phyloP scores from a whole-genome alignment of 2,329 filamentous ascomycete genomes.

The Cladosporium halotolerans region DNA sequence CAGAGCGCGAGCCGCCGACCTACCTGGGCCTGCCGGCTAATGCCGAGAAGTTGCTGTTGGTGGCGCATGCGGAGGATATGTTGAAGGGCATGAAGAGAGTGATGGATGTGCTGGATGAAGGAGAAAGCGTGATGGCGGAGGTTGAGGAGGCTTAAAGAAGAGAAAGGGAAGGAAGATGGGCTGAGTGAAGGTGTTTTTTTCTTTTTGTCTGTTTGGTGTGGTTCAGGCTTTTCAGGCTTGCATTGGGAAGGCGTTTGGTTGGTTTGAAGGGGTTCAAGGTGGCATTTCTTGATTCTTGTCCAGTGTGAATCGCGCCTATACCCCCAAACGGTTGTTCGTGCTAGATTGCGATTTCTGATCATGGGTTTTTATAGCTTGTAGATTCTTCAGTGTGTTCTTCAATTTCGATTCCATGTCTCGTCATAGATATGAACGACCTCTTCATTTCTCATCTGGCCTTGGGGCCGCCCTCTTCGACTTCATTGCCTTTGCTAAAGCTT shows the following conservation, averaged over 20 bases:
- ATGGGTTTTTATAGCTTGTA: no score
- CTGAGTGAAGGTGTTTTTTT: neutral
- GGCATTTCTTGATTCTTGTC: neutral
- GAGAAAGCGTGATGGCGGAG: constrained; percentile 70
- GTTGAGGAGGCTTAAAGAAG: constrained; percentile 15
- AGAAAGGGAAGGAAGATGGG: neutral
- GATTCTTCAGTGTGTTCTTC: no score
- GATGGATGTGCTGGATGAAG: constrained; percentile 83
- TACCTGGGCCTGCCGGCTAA: constrained; percentile 92
- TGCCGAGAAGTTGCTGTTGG: constrained; percentile 88
- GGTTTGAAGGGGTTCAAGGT: neutral
- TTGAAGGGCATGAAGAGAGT: constrained; percentile 79
- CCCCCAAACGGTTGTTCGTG: constrained; percentile 1
- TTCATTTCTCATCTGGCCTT: no score
- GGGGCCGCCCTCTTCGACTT: no score
- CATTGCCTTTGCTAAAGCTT: no score
- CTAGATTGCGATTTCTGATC: neutral
- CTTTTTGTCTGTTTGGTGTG: neutral
- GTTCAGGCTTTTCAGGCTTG: neutral
- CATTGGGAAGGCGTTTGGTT: neutral
- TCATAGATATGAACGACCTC: no score
- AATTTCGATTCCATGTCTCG: no score
- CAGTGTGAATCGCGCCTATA: constrained; percentile 3
- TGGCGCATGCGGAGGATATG: constrained; percentile 79
- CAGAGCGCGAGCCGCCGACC: constrained; percentile 91